Evolutionary conservation across 345 rosid genomes (phyloP).

Genomic region (Dipteronia dyeriana): DNA sequence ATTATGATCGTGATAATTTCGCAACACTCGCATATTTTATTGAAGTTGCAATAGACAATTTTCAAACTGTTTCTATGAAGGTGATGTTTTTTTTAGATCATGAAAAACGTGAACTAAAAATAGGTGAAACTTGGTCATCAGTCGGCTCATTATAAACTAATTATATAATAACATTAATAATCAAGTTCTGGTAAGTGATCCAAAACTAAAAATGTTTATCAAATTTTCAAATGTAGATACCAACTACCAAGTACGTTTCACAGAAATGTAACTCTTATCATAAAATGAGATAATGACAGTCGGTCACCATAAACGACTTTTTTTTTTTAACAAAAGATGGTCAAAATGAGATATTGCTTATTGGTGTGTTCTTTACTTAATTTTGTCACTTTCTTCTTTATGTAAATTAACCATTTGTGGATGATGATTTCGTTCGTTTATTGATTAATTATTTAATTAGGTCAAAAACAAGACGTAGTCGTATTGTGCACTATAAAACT

Average conservation of each 20-base stretch:
- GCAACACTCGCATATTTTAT: not conserved
- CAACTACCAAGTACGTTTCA: too few relatives aligned
- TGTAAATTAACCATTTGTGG: not conserved
- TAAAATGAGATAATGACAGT: not conserved
- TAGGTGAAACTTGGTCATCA: not conserved
- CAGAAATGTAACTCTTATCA: too few relatives aligned
- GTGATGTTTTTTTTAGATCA: not conserved
- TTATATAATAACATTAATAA: too few relatives aligned
- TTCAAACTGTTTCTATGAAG: not conserved
- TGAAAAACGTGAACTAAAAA: not conserved
- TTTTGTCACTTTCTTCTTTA: slow-evolving; percentile 6
- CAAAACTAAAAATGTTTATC: too few relatives aligned
- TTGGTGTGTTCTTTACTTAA: not conserved
- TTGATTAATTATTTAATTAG: not conserved
- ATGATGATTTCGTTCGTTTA: not conserved
- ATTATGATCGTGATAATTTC: too few relatives aligned
- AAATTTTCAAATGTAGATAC: too few relatives aligned
- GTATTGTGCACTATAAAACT: not conserved
- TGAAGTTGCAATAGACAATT: not conserved
- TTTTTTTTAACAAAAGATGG: not conserved
- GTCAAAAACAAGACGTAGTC: not conserved
- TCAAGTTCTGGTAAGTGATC: too few relatives aligned
- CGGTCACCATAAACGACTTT: not conserved
- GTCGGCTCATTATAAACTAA: not conserved
- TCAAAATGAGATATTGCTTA: too few relatives aligned